phyloP scores from a whole-genome alignment of 176 grass and related monocot species.

The Hordeum marinum region DNA sequence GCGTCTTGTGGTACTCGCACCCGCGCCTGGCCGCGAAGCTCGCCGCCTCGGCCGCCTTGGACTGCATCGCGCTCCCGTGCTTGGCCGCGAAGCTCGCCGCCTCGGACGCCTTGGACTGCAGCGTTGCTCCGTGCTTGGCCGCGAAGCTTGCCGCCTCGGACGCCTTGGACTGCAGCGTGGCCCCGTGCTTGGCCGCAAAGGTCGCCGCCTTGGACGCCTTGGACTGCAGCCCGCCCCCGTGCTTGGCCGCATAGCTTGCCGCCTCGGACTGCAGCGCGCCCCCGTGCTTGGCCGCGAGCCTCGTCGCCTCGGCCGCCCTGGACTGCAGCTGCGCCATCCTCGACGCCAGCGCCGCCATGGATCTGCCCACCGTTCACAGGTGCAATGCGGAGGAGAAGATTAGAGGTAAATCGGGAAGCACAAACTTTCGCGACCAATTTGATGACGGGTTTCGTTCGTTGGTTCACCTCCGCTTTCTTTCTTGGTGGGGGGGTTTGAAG shows the following conservation, averaged over 20 bases:
- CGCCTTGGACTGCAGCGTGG: slow-evolving; percentile 29
- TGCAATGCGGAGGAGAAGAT: slow-evolving; percentile 5
- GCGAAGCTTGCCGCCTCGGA: slow-evolving; percentile 41
- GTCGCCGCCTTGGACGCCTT: neutral
- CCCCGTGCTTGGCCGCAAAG: neutral
- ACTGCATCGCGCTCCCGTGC: neutral
- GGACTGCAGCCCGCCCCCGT: neutral
- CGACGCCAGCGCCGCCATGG: slow-evolving; percentile 49
- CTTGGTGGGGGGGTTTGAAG: neutral
- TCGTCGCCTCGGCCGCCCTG: slow-evolving; percentile 30
- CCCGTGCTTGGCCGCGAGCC: slow-evolving; percentile 45
- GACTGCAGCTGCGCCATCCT: slow-evolving; percentile 57
- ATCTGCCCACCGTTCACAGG: neutral
- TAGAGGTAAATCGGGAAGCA: neutral
- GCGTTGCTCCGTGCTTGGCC: slow-evolving; percentile 25
- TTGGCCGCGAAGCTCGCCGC: neutral
- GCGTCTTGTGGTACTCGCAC: slow-evolving; percentile 60
- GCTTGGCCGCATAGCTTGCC: slow-evolving; percentile 42
- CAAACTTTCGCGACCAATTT: neutral
- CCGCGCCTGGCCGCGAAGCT: slow-evolving; percentile 46
- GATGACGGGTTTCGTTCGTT: neutral
- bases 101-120: neutral
- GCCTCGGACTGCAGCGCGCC: slow-evolving; percentile 33
- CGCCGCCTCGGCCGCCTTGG: slow-evolving; percentile 53
- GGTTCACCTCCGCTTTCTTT: neutral